These are phyloP conservation scores for Stephanodiscus triporus DNA, from an alignment of 108 stramenopile genomes.

Conservation along the genomic window DNA sequence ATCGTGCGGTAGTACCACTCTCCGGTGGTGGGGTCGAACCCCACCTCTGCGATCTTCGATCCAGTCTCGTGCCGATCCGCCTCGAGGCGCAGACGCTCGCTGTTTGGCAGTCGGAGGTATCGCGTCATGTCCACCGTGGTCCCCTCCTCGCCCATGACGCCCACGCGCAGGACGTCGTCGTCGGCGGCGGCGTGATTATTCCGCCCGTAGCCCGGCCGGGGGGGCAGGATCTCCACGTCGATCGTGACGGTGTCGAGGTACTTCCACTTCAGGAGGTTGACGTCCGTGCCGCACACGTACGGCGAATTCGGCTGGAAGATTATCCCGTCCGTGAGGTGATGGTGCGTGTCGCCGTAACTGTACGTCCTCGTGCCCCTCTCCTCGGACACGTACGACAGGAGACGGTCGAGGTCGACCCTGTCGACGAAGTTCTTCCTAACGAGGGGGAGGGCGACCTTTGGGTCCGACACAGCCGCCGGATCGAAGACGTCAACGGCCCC, in stretches of 20 bases:
- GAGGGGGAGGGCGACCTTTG: conserved; percentile 70
- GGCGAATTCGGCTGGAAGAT: conserved; percentile 90
- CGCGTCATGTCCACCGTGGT: conserved; percentile 85
- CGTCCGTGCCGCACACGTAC: conserved; percentile 90
- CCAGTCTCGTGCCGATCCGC: conserved; percentile 71
- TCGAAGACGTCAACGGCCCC: conserved; percentile 73
- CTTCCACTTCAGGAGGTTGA: conserved; percentile 94
- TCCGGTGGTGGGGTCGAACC: conserved; percentile 87
- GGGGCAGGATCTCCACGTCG: conserved; percentile 85
- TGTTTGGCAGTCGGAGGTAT: conserved; percentile 69
- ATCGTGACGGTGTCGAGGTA: conserved; percentile 96
- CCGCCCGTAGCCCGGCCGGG: conserved; percentile 33
- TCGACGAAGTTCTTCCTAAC: conserved; percentile 91
- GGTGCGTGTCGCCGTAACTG: conserved; percentile 68
- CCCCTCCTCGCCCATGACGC: conserved; percentile 78
- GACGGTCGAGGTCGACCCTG: conserved; percentile 64
- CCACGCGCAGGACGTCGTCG: conserved; percentile 61
- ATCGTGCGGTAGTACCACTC: conserved; percentile 93
- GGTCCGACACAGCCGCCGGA: conserved; percentile 56
- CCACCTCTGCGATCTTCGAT: conserved; percentile 85
- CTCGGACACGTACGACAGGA: conserved; percentile 73
- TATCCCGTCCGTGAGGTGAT: conserved; percentile 94
- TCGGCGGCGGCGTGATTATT: conserved; percentile 47
- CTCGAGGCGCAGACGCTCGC: conserved; percentile 82
- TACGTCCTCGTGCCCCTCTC: conserved; percentile 84